Percentiles rank a stretch among this genome's conserved stretches.
phyloP scores from a whole-genome alignment of 768 basidiomycete species.

The Pleurotus eryngii region DNA sequence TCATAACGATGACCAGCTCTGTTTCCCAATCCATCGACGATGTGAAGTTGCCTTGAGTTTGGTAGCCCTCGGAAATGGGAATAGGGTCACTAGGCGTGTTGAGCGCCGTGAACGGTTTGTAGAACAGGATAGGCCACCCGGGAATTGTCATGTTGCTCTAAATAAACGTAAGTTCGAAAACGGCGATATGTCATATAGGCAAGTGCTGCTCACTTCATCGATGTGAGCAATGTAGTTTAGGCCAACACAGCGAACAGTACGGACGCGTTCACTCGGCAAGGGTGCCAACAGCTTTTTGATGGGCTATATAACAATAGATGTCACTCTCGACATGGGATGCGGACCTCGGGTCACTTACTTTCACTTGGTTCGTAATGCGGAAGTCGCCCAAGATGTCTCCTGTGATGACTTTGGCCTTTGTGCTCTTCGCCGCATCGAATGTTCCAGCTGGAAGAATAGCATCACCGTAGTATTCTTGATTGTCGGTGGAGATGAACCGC shows the following conservation, averaged over 20 bases:
- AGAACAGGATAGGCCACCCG: conserved; percentile 33
- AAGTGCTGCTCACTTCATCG: conserved; percentile 20
- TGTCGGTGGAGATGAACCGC: conserved; percentile 36
- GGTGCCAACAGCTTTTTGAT: conserved; percentile 32
- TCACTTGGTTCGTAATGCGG: conserved; percentile 30
- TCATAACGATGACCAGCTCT: conserved; percentile 40
- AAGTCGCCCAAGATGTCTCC: conserved; percentile 36
- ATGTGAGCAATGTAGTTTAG: conserved; percentile 34
- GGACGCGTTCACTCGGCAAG: conserved; percentile 26
- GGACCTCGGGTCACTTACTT: conserved; percentile 16
- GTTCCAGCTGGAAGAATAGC: conserved; percentile 29
- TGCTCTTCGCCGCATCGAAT: conserved; percentile 31
- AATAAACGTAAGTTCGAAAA: neutral
- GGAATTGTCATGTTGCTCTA: conserved; percentile 32
- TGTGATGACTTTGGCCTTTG: conserved; percentile 26
- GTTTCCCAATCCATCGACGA: conserved; percentile 40
- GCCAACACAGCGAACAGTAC: conserved; percentile 35
- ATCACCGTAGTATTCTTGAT: conserved; percentile 34
- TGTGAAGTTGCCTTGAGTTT: conserved; percentile 37
- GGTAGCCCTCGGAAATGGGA: conserved; percentile 33
- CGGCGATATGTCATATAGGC: neutral
- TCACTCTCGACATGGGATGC: neutral
- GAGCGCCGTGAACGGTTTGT: conserved; percentile 33
- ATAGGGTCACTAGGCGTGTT: conserved; percentile 33
- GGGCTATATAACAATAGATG: conserved; percentile 14